phyloP scores from a whole-genome alignment of 169 alveolate species.

The Ichthyophthirius multifiliis region DNA sequence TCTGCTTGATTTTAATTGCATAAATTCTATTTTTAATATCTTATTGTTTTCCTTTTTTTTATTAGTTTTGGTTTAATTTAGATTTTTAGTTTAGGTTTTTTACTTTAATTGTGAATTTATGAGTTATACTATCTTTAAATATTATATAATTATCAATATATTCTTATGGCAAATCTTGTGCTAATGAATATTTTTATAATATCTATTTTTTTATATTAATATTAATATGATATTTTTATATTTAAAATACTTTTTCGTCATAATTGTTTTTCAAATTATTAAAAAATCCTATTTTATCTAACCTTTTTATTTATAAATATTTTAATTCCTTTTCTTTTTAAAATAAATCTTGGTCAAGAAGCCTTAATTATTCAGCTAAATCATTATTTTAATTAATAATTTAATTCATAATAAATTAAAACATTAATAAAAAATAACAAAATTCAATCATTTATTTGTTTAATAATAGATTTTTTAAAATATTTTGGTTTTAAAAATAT shows the following conservation, averaged over 20 bases:
- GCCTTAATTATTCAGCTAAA: no score
- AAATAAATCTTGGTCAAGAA: neutral
- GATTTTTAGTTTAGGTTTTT: no score
- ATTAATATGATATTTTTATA: neutral
- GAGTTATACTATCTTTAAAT: neutral
- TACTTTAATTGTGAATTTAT: neutral
- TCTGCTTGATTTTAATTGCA: neutral
- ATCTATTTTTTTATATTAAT: neutral
- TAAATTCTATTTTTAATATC: neutral
- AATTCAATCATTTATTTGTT: no score
- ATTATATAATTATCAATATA: neutral
- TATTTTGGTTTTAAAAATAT: no score
- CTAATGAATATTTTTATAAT: neutral
- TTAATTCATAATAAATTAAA: no score
- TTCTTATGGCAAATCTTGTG: neutral
- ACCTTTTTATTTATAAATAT: neutral
- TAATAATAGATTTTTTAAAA: no score
- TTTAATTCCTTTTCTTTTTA: neutral
- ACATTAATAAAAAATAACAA: no score
- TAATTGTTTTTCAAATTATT: neutral
- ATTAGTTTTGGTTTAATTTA: neutral
- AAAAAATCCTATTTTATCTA: slow-evolving; percentile 3
- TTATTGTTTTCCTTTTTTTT: neutral
- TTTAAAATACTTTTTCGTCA: neutral
- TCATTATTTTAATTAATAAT: no score